Evolutionary conservation across 225 moss, liverwort and hornwort species (phyloP), one percentile per base, ranked within the genome.

Genomic region (Takakia lepidozioides): DNA sequence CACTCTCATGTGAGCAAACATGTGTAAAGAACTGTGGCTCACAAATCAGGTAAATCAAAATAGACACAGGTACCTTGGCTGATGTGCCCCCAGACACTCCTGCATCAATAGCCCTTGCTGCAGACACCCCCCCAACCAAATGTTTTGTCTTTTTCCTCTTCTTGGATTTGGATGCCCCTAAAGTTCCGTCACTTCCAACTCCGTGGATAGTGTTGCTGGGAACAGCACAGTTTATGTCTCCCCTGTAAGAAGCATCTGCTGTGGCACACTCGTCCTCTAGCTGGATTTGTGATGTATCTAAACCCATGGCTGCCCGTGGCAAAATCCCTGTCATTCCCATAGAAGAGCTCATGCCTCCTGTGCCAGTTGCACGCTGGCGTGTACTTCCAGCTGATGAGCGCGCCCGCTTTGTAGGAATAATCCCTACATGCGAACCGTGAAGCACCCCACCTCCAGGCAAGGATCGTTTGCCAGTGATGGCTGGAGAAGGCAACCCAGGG

Each of bases 341-440:
- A 20, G 82, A 92, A 49, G 82, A 50, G 32, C 69, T 66, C 0
- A 64, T 65, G 40, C 76, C 73, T n/a, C n/a, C n/a, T 32, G 32
- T 11, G 11, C 38, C 73, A 60, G 56, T 65, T 19, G 75, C 54
- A 34, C 69, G 58, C 10, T 65, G 58, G 29, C 69, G 69, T 43
- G 69, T 44, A 54, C 62, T 75, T 3, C 53, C 65, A 49, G 75
- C 69, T 16, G 75, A 69, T 20, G 69, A 92, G 26, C 85, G 87
- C 55, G 84, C 76, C 44, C 92, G 76, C 63, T 92, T 92, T 15
- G 84, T 77, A 30, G 87, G 87, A 40, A 92, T 92, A 52, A 70
- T 75, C 24, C 87, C 87, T 15, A 59, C 65, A 16, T 71, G 76
- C 45, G 54, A 25, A 16, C 74, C 80, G n/a, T n/a, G n/a, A n/a